Percentiles rank a stretch among this genome's conserved stretches.
Evolutionary conservation across 1,139 yeast genomes (phyloP).

Genomic region (Geotrichum bryndzae): DNA sequence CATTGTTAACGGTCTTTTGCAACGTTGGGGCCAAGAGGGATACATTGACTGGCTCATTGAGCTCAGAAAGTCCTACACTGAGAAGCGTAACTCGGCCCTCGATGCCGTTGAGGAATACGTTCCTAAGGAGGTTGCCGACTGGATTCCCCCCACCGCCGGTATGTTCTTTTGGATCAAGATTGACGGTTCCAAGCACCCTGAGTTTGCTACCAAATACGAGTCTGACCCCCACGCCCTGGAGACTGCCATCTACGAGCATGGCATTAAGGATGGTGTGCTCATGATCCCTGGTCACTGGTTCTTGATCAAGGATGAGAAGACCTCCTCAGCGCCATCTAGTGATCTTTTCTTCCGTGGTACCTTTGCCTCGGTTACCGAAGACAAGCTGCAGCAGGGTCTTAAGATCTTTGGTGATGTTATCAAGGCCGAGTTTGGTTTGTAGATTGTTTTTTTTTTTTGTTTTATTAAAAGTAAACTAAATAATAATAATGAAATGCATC

Average conservation of each 20-base stretch:
- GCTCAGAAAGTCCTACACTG: constrained; percentile 73
- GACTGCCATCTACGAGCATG: constrained; percentile 55
- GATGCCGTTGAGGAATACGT: constrained; percentile 57
- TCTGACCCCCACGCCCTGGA: constrained; percentile 60
- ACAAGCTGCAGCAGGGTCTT: constrained; percentile 53
- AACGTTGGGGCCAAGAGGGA: constrained; percentile 70
- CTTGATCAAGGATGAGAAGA: constrained; percentile 42
- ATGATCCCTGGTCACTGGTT: constrained; percentile 94
- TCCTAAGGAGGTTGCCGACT: constrained; percentile 52
- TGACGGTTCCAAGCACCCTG: constrained; percentile 77
- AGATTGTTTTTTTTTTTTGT: neutral
- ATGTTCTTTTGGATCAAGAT: constrained; percentile 81
- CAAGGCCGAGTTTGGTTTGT: constrained; percentile 31
- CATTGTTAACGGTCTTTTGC: constrained; percentile 54
- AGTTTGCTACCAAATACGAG: constrained; percentile 47
- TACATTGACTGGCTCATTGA: constrained; percentile 86
- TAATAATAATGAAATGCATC: no score
- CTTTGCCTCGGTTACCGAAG: constrained; percentile 75
- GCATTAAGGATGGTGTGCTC: constrained; percentile 59
- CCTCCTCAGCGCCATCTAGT: constrained; percentile 42
- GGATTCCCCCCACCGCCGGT: constrained; percentile 68
- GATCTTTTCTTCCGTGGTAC: constrained; percentile 82
- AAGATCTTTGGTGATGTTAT: constrained; percentile 59
- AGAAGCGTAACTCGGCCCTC: constrained; percentile 70
- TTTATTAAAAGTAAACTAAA: neutral